A percentile compares a stretch with the other conserved stretches of the same genome.
Evolutionary conservation across 441 rosid genomes (phyloP).

Genomic region (Gossypium aridum): DNA sequence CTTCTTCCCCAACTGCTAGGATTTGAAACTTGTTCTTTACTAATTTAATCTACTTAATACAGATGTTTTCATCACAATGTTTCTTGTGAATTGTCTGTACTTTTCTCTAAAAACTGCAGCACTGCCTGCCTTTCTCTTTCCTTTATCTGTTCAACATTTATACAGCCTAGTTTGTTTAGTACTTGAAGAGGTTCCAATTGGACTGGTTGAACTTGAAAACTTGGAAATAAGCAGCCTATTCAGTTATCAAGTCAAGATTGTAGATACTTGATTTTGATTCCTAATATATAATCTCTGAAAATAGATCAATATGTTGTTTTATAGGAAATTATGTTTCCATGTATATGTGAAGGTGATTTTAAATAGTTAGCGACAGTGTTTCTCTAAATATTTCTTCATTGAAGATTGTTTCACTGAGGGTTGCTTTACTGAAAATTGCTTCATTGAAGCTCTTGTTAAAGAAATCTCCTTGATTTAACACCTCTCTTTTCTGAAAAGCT

Average conservation of each 20-base stretch:
- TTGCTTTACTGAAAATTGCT: background rate
- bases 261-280: background rate
- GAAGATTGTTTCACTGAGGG: background rate
- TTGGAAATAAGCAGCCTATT: background rate
- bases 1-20: background rate
- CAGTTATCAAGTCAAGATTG: background rate
- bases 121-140: background rate
- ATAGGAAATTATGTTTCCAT: background rate
- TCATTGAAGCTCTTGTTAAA: background rate
- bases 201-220: background rate
- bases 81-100: background rate
- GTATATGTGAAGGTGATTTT: background rate
- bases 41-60: background rate
- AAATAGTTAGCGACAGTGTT: background rate
- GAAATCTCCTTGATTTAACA: background rate
- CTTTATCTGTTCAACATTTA: background rate
- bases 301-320: background rate
- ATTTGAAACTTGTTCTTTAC: constrained; percentile 8
- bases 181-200: background rate
- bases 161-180: background rate
- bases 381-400: background rate
- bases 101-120: background rate
- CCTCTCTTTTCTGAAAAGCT: background rate
- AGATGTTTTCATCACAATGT: background rate
- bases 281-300: background rate